phyloP scores from a whole-genome alignment of 305 asterid species.

The Fraxinus ornus region DNA sequence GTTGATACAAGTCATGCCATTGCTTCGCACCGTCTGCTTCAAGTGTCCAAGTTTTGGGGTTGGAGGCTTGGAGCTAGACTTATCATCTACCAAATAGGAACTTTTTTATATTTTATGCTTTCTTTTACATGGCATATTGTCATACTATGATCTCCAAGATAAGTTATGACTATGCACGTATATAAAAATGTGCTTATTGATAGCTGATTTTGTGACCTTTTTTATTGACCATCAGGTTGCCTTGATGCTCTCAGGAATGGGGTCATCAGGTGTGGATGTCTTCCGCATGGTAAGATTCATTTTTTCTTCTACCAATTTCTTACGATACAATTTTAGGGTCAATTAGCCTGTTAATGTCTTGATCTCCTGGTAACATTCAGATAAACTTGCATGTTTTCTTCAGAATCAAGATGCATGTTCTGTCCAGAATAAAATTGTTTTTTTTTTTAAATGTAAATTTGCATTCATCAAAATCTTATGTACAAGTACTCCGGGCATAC shows the following conservation, averaged over 20 bases:
- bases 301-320: neutral
- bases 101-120: neutral
- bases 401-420: neutral
- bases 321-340: neutral
- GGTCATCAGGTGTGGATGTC: slow-evolving; percentile 69
- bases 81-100: neutral
- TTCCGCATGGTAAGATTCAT: slow-evolving; percentile 66
- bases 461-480: neutral
- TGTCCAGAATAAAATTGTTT: neutral
- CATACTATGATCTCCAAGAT: neutral
- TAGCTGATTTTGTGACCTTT: slow-evolving; percentile 8
- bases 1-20: neutral
- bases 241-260: slow-evolving; percentile 95
- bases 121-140: neutral
- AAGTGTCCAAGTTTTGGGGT: neutral
- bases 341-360: neutral
- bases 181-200: neutral
- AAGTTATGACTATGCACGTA: slow-evolving; percentile 1
- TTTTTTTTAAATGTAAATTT: neutral
- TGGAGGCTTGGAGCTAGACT: neutral
- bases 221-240: slow-evolving; percentile 62
- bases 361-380: neutral
- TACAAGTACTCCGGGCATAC: neutral
- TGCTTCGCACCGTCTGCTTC: neutral
- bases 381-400: neutral